phyloP scores from a whole-genome alignment of 768 basidiomycete species.

The Tephrocybe sp. region DNA sequence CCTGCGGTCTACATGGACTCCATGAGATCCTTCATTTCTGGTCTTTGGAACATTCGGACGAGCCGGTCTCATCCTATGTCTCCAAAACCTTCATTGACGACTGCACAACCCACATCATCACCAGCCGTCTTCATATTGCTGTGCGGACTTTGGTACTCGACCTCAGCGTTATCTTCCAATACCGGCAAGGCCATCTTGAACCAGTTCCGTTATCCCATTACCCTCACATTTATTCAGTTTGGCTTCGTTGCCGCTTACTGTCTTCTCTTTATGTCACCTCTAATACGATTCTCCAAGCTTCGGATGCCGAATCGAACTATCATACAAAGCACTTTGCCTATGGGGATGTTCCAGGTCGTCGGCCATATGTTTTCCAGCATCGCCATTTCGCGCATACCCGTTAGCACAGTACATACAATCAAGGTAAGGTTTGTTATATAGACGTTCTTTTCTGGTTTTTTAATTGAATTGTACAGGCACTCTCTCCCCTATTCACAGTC shows the following conservation, averaged over 20 bases:
- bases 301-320: slow-evolving; percentile 73
- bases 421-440: slow-evolving; percentile 59
- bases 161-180: slow-evolving; percentile 92
- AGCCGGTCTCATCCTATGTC: slow-evolving; percentile 22
- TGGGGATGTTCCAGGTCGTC: slow-evolving; percentile 97
- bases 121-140: slow-evolving; percentile 65
- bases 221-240: slow-evolving; percentile 97
- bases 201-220: slow-evolving; percentile 92
- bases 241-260: slow-evolving; percentile 91
- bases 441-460: not conserved
- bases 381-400: slow-evolving; percentile 94
- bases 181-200: slow-evolving; percentile 95
- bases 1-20: slow-evolving; percentile 24
- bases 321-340: slow-evolving; percentile 78
- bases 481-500: slow-evolving; percentile 97
- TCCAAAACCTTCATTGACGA: slow-evolving; percentile 27
- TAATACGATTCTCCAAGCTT: slow-evolving; percentile 62
- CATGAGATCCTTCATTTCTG: slow-evolving; percentile 21
- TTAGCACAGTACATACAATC: slow-evolving; percentile 98
- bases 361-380: slow-evolving; percentile 98
- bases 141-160: slow-evolving; percentile 90
- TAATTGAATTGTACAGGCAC: slow-evolving; percentile 52
- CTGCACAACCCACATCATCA: slow-evolving; percentile 29
- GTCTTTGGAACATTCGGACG: slow-evolving; percentile 23
- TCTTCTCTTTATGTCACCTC: slow-evolving; percentile 77